phyloP scores from a whole-genome alignment of 1,284 basidiomycete genomes.

The Ustilago tritici region DNA sequence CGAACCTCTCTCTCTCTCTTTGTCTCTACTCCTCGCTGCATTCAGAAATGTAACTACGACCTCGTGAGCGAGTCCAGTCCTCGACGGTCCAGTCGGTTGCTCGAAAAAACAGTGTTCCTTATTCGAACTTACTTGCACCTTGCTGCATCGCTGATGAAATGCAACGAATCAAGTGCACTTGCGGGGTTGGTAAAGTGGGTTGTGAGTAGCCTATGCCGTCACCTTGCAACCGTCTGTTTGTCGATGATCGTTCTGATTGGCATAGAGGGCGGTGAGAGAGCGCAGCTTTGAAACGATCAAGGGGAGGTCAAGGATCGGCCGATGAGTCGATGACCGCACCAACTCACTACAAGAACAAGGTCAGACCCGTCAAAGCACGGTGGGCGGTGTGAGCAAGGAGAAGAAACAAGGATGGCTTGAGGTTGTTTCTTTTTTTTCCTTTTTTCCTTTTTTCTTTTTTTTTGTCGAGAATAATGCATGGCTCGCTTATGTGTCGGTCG shows the following conservation, averaged over 20 bases:
- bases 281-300: background rate
- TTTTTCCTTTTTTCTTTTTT: background rate
- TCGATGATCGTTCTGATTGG: slow-evolving; percentile 12
- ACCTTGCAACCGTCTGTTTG: slow-evolving; percentile 16
- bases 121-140: background rate
- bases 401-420: background rate
- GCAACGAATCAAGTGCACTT: background rate
- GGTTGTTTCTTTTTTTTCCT: no score
- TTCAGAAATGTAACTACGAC: slow-evolving; percentile 16
- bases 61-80: slow-evolving; percentile 2
- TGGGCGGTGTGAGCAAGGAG: slow-evolving; percentile 4
- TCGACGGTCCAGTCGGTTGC: background rate
- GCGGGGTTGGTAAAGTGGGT: slow-evolving; percentile 4
- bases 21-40: background rate
- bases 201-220: slow-evolving; percentile 19
- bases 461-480: background rate
- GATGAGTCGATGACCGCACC: background rate
- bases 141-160: background rate
- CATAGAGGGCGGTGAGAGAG: slow-evolving; percentile 1
- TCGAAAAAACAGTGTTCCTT: background rate
- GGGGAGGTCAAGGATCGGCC: background rate
- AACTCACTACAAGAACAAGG: background rate
- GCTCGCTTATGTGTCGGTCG: slow-evolving; percentile 15
- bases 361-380: background rate
- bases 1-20: background rate